phyloP scores from a whole-genome alignment of 495 filamentous ascomycete genomes.

The Aspergillus affinis region DNA sequence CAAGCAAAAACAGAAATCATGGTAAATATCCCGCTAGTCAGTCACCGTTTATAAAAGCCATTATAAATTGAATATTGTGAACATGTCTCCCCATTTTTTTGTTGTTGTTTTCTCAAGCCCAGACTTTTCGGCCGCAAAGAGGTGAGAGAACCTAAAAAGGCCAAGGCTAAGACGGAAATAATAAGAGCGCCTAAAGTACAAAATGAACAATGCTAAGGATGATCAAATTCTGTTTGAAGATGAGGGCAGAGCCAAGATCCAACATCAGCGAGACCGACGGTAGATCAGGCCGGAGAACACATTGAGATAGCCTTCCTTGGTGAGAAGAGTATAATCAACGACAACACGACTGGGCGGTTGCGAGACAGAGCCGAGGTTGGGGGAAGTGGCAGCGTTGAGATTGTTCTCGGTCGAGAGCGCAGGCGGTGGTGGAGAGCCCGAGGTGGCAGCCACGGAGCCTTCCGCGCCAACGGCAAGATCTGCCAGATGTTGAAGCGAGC shows the following conservation, averaged over 20 bases:
- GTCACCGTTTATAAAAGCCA: too few relatives aligned
- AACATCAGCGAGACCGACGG: slow-evolving; percentile 31
- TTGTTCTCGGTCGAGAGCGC: slow-evolving; percentile 31
- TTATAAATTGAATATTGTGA: too few relatives aligned
- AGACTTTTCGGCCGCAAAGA: background rate
- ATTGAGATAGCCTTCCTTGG: slow-evolving; percentile 46
- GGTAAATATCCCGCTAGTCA: too few relatives aligned
- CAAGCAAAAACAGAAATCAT: too few relatives aligned
- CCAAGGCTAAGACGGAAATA: background rate
- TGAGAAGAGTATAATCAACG: slow-evolving; percentile 47
- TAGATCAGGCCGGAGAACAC: slow-evolving; percentile 47
- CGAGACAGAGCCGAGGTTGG: slow-evolving; percentile 27
- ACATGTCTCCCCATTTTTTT: background rate
- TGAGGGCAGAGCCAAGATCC: background rate
- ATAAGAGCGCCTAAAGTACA: background rate
- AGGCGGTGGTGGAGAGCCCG: slow-evolving; percentile 33
- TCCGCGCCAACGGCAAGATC: slow-evolving; percentile 58
- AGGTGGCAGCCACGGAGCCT: slow-evolving; percentile 38
- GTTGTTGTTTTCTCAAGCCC: background rate
- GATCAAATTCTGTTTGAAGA: background rate
- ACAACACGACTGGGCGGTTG: slow-evolving; percentile 36
- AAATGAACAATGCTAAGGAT: background rate
- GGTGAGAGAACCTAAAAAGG: background rate
- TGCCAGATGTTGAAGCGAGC: slow-evolving; percentile 62
- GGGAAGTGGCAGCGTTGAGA: slow-evolving; percentile 26